Conservation (phyloP, 2,329 filamentous ascomycete species). For the Didymellaceae sp. region DNA sequence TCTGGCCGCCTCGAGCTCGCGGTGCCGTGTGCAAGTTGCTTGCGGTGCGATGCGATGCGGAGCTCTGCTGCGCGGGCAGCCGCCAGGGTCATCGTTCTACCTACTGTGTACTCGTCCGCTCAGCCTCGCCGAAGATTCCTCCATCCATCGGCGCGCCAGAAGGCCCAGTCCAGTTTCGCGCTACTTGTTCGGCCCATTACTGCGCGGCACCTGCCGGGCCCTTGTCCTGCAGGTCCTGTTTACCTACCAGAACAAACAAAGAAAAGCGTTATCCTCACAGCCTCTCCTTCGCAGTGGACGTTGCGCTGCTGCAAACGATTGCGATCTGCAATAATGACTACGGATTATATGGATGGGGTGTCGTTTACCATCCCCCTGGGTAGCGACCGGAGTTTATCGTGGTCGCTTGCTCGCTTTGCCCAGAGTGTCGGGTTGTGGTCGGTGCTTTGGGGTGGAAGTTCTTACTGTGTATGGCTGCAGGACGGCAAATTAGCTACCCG, state of each 20-base stretch:
- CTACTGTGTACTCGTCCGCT: too few relatives aligned
- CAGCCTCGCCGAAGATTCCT: slow-evolving; percentile 3
- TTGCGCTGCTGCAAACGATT: neutral
- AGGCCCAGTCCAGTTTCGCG: neutral
- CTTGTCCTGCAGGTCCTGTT: too few relatives aligned
- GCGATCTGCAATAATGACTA: neutral
- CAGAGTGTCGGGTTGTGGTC: slow-evolving; percentile 6
- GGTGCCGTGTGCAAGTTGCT: neutral
- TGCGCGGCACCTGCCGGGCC: neutral
- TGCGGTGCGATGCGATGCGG: too few relatives aligned
- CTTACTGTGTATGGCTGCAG: slow-evolving; percentile 4
- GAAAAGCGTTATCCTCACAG: neutral
- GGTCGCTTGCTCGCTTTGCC: slow-evolving; percentile 13
- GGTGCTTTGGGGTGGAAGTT: neutral
- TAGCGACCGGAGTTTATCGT: slow-evolving; percentile 6
- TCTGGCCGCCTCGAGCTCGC: too few relatives aligned
- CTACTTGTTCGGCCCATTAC: neutral
- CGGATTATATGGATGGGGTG: neutral
- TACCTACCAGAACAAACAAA: neutral
- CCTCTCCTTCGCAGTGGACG: too few relatives aligned
- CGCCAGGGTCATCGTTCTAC: too few relatives aligned
- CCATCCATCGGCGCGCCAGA: slow-evolving; percentile 2
- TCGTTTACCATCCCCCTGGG: slow-evolving; percentile 8
- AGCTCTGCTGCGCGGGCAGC: slow-evolving; percentile 1
- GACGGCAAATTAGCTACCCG: neutral